Conservation (phyloP, 2,329 filamentous ascomycete species). For the Claviceps africana region DNA sequence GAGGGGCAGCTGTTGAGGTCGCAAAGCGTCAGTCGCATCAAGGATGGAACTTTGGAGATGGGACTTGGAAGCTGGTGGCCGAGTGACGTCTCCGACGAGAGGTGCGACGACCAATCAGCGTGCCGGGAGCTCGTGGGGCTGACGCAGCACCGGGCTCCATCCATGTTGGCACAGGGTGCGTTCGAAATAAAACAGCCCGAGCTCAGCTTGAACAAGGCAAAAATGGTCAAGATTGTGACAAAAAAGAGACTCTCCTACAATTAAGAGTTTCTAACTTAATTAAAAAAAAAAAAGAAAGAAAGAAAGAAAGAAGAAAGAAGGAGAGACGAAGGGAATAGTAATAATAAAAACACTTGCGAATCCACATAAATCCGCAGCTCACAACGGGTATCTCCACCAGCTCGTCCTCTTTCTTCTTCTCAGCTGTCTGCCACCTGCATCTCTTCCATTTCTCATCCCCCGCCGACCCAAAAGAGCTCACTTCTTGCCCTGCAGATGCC, state of each 20-base stretch:
- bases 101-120: neutral
- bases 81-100: neutral
- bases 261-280: too few relatives aligned
- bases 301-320: neutral
- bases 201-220: too few relatives aligned
- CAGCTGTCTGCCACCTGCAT: neutral
- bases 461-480: too few relatives aligned
- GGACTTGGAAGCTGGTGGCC: too few relatives aligned
- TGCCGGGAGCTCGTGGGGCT: neutral
- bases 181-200: too few relatives aligned
- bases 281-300: neutral
- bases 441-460: too few relatives aligned
- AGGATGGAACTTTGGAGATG: too few relatives aligned
- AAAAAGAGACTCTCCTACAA: too few relatives aligned
- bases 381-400: neutral
- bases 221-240: too few relatives aligned
- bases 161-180: neutral
- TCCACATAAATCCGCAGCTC: neutral
- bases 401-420: neutral
- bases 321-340: too few relatives aligned
- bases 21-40: neutral
- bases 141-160: neutral
- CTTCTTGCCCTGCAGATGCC: slow-evolving; percentile 49
- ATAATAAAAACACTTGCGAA: too few relatives aligned
- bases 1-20: neutral